Evolutionary conservation across 2,329 filamentous ascomycete species (phyloP).

Genomic region (Ceratocystis papillata): DNA sequence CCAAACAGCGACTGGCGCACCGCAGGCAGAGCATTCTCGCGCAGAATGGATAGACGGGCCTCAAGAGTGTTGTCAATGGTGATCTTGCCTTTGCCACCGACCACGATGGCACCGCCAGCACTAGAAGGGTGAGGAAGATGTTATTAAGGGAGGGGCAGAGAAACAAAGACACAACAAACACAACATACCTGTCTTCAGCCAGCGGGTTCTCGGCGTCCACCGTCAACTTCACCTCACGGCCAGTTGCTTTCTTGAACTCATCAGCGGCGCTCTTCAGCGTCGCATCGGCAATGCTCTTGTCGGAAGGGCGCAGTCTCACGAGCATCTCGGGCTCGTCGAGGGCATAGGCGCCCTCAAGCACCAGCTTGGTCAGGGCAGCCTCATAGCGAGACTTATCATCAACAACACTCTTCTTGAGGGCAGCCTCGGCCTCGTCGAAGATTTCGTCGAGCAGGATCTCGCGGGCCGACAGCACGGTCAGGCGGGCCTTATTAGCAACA

Average conservation of each 20-base stretch:
- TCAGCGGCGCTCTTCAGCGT: conserved; percentile 64
- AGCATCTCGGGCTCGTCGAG: conserved; percentile 68
- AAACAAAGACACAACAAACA: background rate
- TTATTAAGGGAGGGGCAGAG: background rate
- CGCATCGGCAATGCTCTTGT: conserved; percentile 63
- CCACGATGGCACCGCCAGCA: conserved; percentile 68
- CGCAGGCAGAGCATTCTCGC: conserved; percentile 72
- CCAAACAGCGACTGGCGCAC: conserved; percentile 84
- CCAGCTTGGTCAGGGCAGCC: conserved; percentile 61
- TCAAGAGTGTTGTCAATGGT: conserved; percentile 98
- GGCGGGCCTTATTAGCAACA: conserved; percentile 87
- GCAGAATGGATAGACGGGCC: conserved; percentile 73
- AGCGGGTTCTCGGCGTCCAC: conserved; percentile 71
- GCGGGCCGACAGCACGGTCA: conserved; percentile 74
- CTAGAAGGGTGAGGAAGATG: conserved; percentile 32
- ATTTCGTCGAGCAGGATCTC: conserved; percentile 86
- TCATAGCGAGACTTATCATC: conserved; percentile 67
- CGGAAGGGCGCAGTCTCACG: conserved; percentile 67
- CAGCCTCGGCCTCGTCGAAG: conserved; percentile 68
- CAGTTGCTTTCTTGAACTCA: conserved; percentile 72
- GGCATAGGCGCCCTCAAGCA: conserved; percentile 84
- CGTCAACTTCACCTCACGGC: conserved; percentile 56
- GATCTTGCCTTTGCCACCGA: conserved; percentile 83
- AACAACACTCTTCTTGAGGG: conserved; percentile 49
- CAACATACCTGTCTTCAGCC: conserved; percentile 67